Base-by-base conservation (phyloP, 176 grass and related monocot genomes). In the Saccharum officinarum region DNA sequence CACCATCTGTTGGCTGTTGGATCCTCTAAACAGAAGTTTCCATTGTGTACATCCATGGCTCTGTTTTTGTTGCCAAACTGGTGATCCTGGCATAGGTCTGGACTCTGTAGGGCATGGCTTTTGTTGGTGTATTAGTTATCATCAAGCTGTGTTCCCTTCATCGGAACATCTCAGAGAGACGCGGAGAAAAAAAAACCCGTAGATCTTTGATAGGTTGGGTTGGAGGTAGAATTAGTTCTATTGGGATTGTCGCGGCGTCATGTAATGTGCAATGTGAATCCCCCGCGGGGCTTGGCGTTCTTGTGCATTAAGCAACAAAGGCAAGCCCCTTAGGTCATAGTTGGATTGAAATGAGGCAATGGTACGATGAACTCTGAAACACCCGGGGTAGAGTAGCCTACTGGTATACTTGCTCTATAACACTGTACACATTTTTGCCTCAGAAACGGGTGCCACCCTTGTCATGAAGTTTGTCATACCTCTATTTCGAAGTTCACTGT, bases 1-100 rank as follows among this genome's bases (percentile, higher is more conserved):
- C 69, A 47, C 83, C 13, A 46, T 79, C 78, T 62, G 49, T 28
- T 25, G 16, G 30, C n/a, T 17, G 37, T 65, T 79, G 15, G 22
- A 49, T 59, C 49, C 49, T 69, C 16, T 18, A 49, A 50, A 73
- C 69, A 75, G 79, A 38, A 17, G 1, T 38, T 68, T 75, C 62
- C 80, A 8, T 45, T 38, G 20, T 89, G 87, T 89, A 85, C 38
- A 89, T 89, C n/a, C 82, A 18, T 80, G 79, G 59, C 31, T 30
- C 22, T 60, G 30, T 45, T 33, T 59, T 84, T 28, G 28, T 4
- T 52, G 62, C 82, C 4, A 75, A 71, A 67, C 33, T 46, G 55
- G 13, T 82, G 46, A 72, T 57, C 54, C 49, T 41, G 55, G 71
- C 25, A 30, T 44, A 73, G 52, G 20, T 82, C 8, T 73, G 14